Base-by-base conservation (phyloP, 495 filamentous ascomycete species). In the Chlorociboria aeruginascens region DNA sequence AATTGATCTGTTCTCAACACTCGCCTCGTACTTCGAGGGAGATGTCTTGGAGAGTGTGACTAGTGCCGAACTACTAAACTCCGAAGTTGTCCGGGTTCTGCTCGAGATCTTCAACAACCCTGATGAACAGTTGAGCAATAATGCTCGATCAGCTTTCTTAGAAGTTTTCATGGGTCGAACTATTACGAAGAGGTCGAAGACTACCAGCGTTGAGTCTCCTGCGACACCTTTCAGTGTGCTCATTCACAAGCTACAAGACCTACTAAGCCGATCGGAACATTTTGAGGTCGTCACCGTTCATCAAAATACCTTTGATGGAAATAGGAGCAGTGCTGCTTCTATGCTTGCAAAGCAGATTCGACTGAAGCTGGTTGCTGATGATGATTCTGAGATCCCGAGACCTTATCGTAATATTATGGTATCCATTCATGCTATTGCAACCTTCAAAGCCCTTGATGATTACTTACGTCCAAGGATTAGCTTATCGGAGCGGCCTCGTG, bases 321-420 rank as follows among this genome's bases (percentile, higher is more conserved):
- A 88, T 42, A 78, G 90, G 41, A 92, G 82, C 69, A 97, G 88
- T 58, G 86, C 89, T 6, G 79, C 89, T 3, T 90, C 89, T 2
- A 95, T 97, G 92, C 74, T 99, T 11, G 87, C 87, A 7, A 99
- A 97, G 61, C 93, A 99, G 57, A 76, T 99, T 25, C 81, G 89
- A 25, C 75, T 99, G 12, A 89, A 86, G 59, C 69, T 99, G 8
- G 77, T 89, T 17, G 89, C 92, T 1, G 89, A 95, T 48, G 92
- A 96, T 1, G 84, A 86, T 33, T 86, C 86, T 0, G 83, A 93
- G 28, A 88, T 97, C 42, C 90, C 89, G 20, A 72, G 77, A 17
- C 68, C 79, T 11, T 97, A 90, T 56, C 78, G 83, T 31, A 95
- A 89, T 50, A 88, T 97, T 52, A 95, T 94, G 82, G 90, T 99